A percentile compares a stretch with the other conserved stretches of the same genome.
Conservation (phyloP, 1,139 yeast species). For the Taphrina betulina region DNA sequence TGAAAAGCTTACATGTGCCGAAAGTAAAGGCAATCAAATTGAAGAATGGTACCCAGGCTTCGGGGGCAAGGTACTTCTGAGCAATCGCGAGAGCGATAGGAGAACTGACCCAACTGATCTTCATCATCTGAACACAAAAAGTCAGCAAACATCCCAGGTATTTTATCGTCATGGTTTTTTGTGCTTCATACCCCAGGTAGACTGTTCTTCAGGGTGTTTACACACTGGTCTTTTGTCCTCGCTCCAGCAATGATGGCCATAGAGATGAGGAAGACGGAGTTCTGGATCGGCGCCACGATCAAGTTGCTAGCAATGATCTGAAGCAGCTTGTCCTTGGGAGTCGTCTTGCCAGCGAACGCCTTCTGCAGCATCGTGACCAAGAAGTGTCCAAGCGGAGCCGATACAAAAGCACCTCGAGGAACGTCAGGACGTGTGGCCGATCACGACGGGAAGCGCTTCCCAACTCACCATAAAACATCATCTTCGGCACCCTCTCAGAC, state of each 20-base stretch:
- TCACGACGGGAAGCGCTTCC: not conserved
- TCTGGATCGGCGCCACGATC: conserved; percentile 63
- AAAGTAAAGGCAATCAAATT: conserved; percentile 68
- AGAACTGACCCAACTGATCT: conserved; percentile 64
- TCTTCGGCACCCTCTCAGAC: conserved; percentile 54
- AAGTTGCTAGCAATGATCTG: conserved; percentile 63
- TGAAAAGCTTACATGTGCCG: conserved; percentile 73
- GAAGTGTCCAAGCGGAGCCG: conserved; percentile 73
- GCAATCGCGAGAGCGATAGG: conserved; percentile 65
- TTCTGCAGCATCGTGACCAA: conserved; percentile 44
- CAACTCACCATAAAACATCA: conserved; percentile 66
- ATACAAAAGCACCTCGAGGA: conserved; percentile 50
- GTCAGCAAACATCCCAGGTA: not conserved
- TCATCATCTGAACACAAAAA: conserved; percentile 45
- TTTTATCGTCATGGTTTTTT: not conserved
- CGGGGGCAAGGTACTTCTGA: conserved; percentile 69
- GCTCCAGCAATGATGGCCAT: conserved; percentile 49
- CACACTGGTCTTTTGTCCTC: conserved; percentile 42
- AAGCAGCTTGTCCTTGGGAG: conserved; percentile 48
- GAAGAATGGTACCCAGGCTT: conserved; percentile 83
- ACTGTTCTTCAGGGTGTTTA: conserved; percentile 52
- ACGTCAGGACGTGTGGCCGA: not conserved
- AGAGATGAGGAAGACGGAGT: conserved; percentile 56
- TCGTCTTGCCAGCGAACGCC: conserved; percentile 43
- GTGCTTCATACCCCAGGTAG: conserved; percentile 50